These are phyloP conservation scores for Cicer chorassanicum DNA, from an alignment of 306 rosid species.

Conservation along the genomic window DNA sequence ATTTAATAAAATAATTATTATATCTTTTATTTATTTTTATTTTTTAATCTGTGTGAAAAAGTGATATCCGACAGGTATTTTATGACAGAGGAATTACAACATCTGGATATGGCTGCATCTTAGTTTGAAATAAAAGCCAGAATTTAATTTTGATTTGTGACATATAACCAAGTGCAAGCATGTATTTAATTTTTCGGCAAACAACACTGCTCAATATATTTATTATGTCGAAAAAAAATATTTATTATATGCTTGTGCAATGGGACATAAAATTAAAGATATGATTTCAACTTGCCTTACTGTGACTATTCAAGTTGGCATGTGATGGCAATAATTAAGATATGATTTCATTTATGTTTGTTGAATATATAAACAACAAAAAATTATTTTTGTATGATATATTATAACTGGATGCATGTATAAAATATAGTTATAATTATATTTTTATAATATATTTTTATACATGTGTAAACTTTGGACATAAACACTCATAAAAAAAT, in stretches of 20 bases:
- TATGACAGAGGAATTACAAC: not conserved
- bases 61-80: too few species aligned
- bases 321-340: not conserved
- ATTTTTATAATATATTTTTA: too few species aligned
- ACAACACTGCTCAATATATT: not conserved
- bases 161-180: slow-evolving; percentile 2
- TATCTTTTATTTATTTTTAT: too few species aligned
- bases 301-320: slow-evolving; percentile 18
- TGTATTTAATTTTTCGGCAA: not conserved
- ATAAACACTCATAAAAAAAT: too few species aligned
- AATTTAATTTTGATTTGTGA: slow-evolving; percentile 27
- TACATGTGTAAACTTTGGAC: too few species aligned
- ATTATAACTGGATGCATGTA: too few species aligned
- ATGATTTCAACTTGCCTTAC: not conserved
- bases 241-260: not conserved
- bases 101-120: not conserved
- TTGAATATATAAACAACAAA: too few species aligned
- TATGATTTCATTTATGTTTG: not conserved
- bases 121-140: not conserved
- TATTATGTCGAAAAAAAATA: too few species aligned
- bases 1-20: too few species aligned
- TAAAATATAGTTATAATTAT: too few species aligned
- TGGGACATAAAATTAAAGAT: not conserved
- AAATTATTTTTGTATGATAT: too few species aligned
- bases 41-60: too few species aligned